These are phyloP conservation scores for Psilocybe azurescens DNA, from an alignment of 768 basidiomycete genomes.

Conservation along the genomic window DNA sequence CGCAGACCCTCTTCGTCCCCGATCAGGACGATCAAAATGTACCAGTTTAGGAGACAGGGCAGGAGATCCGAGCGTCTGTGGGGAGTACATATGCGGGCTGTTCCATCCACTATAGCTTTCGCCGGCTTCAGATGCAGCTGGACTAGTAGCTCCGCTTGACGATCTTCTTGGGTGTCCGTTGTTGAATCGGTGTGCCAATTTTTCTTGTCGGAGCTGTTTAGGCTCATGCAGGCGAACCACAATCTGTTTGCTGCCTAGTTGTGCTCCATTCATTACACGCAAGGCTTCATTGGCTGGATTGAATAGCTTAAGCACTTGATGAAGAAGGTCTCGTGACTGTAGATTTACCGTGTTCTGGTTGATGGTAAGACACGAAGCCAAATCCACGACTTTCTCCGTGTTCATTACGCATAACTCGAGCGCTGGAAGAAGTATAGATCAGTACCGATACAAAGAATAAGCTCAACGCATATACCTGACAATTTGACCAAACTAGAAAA, in stretches of 20 bases:
- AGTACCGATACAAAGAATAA: conserved; percentile 2
- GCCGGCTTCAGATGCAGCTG: conserved; percentile 81
- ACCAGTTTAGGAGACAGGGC: conserved; percentile 51
- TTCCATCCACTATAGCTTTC: conserved; percentile 78
- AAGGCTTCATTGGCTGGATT: conserved; percentile 70
- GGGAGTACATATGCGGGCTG: conserved; percentile 65
- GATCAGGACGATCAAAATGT: conserved; percentile 62
- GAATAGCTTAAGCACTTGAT: not conserved
- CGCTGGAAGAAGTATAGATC: conserved; percentile 46
- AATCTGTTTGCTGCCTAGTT: conserved; percentile 76
- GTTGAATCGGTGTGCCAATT: conserved; percentile 82
- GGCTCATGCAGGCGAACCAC: conserved; percentile 91
- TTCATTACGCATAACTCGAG: conserved; percentile 92
- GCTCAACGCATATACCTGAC: conserved; percentile 62
- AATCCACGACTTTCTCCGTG: conserved; percentile 83
- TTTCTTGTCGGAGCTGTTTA: conserved; percentile 89
- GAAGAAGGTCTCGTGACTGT: conserved; percentile 8
- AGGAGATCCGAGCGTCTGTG: conserved; percentile 52
- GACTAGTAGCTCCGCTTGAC: conserved; percentile 85
- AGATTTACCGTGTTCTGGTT: conserved; percentile 75
- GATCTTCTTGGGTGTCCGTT: conserved; percentile 73
- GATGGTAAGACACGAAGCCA: conserved; percentile 89
- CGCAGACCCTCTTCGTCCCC: conserved; percentile 79
- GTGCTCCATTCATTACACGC: conserved; percentile 79
- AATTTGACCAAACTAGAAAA: conserved; percentile 79